Conservation (phyloP, 225 moss, liverwort and hornwort genomes). For the Rhytidiadelphus loreus region DNA sequence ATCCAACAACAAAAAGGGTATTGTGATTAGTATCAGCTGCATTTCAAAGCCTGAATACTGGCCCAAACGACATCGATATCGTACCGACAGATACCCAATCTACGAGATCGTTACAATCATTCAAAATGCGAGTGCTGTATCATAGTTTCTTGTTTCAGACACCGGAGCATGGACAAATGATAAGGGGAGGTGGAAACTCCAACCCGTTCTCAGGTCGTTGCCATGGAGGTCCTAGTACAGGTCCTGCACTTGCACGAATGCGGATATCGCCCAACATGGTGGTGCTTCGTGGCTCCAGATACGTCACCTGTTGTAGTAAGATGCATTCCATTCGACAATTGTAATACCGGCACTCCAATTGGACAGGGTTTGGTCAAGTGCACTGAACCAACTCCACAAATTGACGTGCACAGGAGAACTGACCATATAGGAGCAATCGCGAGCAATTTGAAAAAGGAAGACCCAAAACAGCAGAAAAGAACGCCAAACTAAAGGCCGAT, state of each 20-base stretch:
- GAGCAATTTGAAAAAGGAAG: too few species aligned
- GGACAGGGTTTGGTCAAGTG: background rate
- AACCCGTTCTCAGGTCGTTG: constrained; percentile 98
- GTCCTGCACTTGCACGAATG: constrained; percentile 68
- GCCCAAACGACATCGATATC: background rate
- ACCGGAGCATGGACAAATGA: background rate
- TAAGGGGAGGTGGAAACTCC: background rate
- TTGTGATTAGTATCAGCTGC: background rate
- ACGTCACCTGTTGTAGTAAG: constrained; percentile 46
- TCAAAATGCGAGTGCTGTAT: background rate
- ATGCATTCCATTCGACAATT: background rate
- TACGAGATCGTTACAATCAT: background rate
- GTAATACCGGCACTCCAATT: background rate
- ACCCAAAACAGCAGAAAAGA: background rate
- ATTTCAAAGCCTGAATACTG: background rate
- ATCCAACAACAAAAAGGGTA: background rate
- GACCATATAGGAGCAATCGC: background rate
- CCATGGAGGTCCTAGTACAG: constrained; percentile 93
- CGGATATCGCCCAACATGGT: constrained; percentile 50
- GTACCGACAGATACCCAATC: background rate
- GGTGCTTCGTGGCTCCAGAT: constrained; percentile 67
- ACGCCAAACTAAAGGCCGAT: background rate
- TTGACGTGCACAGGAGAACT: background rate
- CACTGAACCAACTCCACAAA: background rate
- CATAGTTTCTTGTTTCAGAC: background rate